These are phyloP conservation scores for Torulaspora pretoriensis DNA, from an alignment of 1,139 yeast species.

Conservation along the genomic window DNA sequence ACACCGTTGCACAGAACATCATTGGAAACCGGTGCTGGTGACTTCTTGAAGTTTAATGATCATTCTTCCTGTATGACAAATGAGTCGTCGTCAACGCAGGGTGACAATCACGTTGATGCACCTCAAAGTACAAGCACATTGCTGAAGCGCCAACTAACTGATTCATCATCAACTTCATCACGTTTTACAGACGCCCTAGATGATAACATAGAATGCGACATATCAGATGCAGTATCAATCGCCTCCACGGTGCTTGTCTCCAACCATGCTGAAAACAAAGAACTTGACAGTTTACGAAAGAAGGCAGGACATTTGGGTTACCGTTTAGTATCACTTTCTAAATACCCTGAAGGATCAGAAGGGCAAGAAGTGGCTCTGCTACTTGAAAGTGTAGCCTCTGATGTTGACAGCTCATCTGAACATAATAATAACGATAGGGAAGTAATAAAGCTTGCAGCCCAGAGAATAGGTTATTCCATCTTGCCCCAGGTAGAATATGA, in stretches of 20 bases:
- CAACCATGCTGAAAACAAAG: slow-evolving; percentile 4
- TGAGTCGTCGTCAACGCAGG: slow-evolving; percentile 23
- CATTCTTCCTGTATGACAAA: slow-evolving; percentile 21
- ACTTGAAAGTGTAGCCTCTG: neutral
- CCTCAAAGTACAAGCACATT: neutral
- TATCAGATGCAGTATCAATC: slow-evolving; percentile 24
- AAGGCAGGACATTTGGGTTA: slow-evolving; percentile 31
- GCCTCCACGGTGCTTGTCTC: slow-evolving; percentile 28
- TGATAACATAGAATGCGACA: neutral
- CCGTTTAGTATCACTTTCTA: slow-evolving; percentile 19
- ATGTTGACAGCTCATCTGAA: neutral
- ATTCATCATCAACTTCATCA: neutral
- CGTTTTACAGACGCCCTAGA: neutral
- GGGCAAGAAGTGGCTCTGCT: neutral
- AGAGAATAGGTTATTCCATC: slow-evolving; percentile 28
- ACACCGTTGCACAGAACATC: slow-evolving; percentile 6
- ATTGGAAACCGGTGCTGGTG: neutral
- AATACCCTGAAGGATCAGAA: neutral
- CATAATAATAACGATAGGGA: slow-evolving; percentile 15
- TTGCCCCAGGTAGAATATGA: slow-evolving; percentile 12
- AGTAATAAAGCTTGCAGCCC: slow-evolving; percentile 31
- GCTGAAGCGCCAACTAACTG: neutral
- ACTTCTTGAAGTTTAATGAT: slow-evolving; percentile 5
- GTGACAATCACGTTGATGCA: slow-evolving; percentile 26
- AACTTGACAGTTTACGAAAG: slow-evolving; percentile 22